Evolutionary conservation across 331 rosid genomes (phyloP).

Genomic region (Acacia concinna): DNA sequence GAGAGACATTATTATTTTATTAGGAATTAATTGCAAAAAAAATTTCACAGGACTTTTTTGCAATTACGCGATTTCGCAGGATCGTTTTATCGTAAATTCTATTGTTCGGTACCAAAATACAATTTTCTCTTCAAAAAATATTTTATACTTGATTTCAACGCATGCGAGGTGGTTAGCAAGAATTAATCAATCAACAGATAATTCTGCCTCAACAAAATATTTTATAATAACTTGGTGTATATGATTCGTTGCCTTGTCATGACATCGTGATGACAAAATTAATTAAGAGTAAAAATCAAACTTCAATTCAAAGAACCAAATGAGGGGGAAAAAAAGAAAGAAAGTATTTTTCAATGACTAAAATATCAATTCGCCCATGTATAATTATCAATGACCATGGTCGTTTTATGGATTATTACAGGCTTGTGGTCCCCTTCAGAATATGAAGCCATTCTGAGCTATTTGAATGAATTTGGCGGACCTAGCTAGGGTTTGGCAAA

Average conservation of each 20-base stretch:
- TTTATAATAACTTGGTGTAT: not conserved
- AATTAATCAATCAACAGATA: not conserved
- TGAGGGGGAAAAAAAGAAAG: not conserved
- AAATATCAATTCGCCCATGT: not conserved
- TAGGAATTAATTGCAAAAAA: no score
- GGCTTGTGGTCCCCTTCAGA: slow-evolving; percentile 25
- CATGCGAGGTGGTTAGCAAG: not conserved
- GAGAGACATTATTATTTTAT: no score
- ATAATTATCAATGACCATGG: not conserved
- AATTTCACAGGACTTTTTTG: no score
- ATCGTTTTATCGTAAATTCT: no score
- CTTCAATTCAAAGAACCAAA: not conserved
- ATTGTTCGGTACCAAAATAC: no score
- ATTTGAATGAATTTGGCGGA: not conserved
- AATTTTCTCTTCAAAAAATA: not conserved
- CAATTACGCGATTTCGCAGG: no score
- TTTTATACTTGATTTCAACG: not conserved
- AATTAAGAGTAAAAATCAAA: not conserved
- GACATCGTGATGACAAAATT: not conserved
- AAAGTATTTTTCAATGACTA: not conserved
- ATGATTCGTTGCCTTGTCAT: not conserved
- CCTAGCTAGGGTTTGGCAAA: slow-evolving; percentile 17
- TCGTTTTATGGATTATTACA: not conserved
- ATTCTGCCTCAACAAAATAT: not conserved
- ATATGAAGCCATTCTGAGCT: not conserved